phyloP scores from a whole-genome alignment of 2,329 filamentous ascomycete genomes.

The Aspergillus novofumigatus region DNA sequence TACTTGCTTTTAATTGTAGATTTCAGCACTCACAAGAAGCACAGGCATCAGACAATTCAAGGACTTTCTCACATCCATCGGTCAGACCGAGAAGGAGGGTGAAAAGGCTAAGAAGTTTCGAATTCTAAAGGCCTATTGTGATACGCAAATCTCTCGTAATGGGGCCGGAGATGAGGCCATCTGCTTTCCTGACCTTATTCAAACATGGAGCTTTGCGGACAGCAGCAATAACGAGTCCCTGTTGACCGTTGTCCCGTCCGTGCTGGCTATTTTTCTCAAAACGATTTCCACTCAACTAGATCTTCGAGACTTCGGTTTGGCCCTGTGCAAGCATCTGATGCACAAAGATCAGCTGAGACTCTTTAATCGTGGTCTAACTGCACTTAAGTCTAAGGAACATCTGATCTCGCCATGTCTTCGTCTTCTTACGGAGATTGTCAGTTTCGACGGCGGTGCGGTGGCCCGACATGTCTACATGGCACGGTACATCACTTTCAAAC shows the following conservation, averaged over 20 bases:
- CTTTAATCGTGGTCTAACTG: constrained; percentile 71
- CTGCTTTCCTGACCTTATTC: constrained; percentile 74
- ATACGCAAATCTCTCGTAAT: constrained; percentile 50
- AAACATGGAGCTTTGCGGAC: constrained; percentile 80
- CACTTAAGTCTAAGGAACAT: constrained; percentile 78
- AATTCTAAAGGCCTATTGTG: constrained; percentile 46
- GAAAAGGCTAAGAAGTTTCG: constrained; percentile 38
- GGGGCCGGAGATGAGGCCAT: constrained; percentile 52
- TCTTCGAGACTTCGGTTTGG: constrained; percentile 68
- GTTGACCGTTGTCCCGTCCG: constrained; percentile 73
- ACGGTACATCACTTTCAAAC: constrained; percentile 73
- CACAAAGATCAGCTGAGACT: constrained; percentile 77
- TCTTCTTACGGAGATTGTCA: constrained; percentile 78
- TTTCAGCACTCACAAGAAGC: neutral
- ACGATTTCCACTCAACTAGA: constrained; percentile 70
- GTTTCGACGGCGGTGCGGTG: constrained; percentile 77
- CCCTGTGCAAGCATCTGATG: constrained; percentile 75
- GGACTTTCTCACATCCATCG: constrained; percentile 40
- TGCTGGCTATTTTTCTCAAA: constrained; percentile 76
- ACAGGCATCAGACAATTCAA: constrained; percentile 43
- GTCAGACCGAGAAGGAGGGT: constrained; percentile 30
- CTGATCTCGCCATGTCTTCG: constrained; percentile 85
- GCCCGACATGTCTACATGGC: constrained; percentile 74
- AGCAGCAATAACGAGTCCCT: constrained; percentile 76
- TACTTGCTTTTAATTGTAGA: neutral